Evolutionary conservation across 257 asterid species (phyloP).

Genomic region (Solanum tarapatanum): DNA sequence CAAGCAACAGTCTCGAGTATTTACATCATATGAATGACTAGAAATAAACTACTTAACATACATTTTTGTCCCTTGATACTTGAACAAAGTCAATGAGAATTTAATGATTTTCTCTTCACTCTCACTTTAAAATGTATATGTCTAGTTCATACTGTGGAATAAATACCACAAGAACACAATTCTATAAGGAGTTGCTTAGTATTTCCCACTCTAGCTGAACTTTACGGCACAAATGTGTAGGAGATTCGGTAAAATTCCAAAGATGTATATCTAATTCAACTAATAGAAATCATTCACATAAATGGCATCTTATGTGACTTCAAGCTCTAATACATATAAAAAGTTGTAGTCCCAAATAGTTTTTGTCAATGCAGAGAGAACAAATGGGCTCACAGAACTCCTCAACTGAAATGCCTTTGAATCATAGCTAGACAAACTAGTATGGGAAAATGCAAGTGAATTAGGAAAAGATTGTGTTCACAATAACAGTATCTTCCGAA

Average conservation of each 20-base stretch:
- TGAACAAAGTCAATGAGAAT: neutral
- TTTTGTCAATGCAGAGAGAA: neutral
- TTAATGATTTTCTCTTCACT: neutral
- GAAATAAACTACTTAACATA: neutral
- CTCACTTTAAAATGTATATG: neutral
- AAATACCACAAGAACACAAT: neutral
- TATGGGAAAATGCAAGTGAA: neutral
- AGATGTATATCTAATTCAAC: neutral
- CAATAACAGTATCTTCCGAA: neutral
- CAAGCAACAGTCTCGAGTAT: neutral
- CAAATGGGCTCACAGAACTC: neutral
- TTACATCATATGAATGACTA: neutral
- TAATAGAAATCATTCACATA: neutral
- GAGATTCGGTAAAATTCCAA: neutral
- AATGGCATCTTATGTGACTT: neutral
- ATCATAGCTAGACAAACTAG: neutral
- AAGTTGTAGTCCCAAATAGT: neutral
- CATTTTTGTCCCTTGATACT: neutral
- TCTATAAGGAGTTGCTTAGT: neutral
- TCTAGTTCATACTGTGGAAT: neutral
- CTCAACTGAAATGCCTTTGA: neutral
- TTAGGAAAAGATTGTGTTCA: neutral
- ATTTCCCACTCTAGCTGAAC: neutral
- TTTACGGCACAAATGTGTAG: neutral
- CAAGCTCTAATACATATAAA: neutral